A percentile compares a stretch with the other conserved stretches of the same genome.
These are phyloP conservation scores for Monosporascus sp. DNA, from an alignment of 2,329 filamentous ascomycete genomes.

Conservation along the genomic window DNA sequence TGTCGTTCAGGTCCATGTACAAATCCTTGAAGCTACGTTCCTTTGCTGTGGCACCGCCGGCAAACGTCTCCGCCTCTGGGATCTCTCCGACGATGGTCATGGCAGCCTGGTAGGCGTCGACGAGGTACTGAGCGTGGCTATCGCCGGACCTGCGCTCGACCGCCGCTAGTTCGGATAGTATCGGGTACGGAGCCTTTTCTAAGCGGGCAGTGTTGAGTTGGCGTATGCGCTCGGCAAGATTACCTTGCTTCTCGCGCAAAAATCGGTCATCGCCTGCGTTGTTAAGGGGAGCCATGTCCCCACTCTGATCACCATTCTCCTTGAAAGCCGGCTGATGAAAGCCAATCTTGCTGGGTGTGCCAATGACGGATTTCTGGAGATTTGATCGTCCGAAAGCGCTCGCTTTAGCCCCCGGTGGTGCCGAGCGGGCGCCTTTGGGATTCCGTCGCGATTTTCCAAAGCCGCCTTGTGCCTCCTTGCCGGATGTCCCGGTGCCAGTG, in stretches of 20 bases:
- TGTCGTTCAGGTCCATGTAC: constrained; percentile 71
- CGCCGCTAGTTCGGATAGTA: constrained; percentile 70
- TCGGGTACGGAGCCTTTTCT: constrained; percentile 61
- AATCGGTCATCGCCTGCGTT: constrained; percentile 64
- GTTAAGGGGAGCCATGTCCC: constrained; percentile 39
- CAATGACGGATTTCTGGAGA: constrained; percentile 82
- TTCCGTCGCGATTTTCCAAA: constrained; percentile 57
- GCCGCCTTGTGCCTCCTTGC: constrained; percentile 46
- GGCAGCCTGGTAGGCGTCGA: constrained; percentile 78
- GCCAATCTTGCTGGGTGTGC: constrained; percentile 66
- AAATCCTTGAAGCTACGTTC: constrained; percentile 72
- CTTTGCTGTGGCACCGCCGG: constrained; percentile 60
- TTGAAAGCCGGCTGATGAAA: constrained; percentile 61
- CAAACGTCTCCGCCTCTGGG: constrained; percentile 50
- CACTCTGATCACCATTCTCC: constrained; percentile 59
- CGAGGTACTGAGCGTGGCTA: constrained; percentile 67
- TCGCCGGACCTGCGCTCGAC: constrained; percentile 68
- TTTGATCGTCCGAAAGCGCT: constrained; percentile 62
- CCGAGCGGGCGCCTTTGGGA: constrained; percentile 32
- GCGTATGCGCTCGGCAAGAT: constrained; percentile 74
- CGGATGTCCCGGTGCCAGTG: constrained; percentile 28
- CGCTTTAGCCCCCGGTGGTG: constrained; percentile 35
- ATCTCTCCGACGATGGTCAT: constrained; percentile 74
- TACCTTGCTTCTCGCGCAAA: constrained; percentile 76
- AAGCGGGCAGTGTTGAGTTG: constrained; percentile 70